Evolutionary conservation across 169 alveolate species (phyloP), one percentile per base, ranked within the genome.

Genomic region (Plasmodium blacklocki): DNA sequence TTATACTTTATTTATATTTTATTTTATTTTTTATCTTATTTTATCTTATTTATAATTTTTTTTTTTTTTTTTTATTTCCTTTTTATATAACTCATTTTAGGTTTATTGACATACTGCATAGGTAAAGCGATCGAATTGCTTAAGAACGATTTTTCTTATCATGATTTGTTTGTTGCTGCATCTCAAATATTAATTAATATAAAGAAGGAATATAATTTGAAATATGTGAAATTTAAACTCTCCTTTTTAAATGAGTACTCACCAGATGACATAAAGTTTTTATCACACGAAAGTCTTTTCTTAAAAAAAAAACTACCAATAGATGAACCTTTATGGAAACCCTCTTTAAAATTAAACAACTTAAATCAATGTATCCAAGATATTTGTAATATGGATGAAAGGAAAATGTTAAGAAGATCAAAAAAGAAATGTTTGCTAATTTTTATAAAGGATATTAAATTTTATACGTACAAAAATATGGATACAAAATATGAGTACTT

Each of bases 221-320:
- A 83, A 45, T 83, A 83, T 71, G 18, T 83, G 29, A 83, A 83
- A 23, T 83, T 83, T 83, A 83, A 70, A 50, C 62, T 83, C 9
- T 83, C 91, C 63, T 83, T 83, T 49, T 63, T 54, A 62, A 83
- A 56, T 83, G 91, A 83, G 14, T 64, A 83, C 60, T 83, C 85
- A 14, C 91, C 91, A 8, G 91, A 83, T 70, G 91, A 83, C 59
- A 83, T 83, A 68, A 83, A 83, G n/a, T 83, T 83, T 71, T 56
- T 83, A 43, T 67, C 91, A 21, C 91, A 83, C 59, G 91, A 83
- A 83, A 54, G 80, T 70, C 80, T 83, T 26, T 73, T 68, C 21
- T 70, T 76, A 64, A 52, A 70, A 12, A 64, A 64, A 70, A 83
- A 83, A 83, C 47, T 23, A 68, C 23, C 21, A 29, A 23, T 73